phyloP scores from a whole-genome alignment of 106 monocot genomes.

The Acorus calamus region DNA sequence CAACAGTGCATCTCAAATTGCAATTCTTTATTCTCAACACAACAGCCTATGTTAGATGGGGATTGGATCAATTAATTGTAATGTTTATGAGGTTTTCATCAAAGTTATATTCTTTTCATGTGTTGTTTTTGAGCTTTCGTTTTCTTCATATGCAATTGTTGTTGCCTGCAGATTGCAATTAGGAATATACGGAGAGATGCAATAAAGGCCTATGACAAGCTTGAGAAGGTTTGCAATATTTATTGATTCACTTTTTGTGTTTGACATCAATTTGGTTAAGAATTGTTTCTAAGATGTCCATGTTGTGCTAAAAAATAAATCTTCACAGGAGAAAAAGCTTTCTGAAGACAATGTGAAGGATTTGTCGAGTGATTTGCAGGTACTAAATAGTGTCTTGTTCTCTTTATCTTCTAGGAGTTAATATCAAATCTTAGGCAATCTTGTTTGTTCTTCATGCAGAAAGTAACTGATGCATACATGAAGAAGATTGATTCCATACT shows the following conservation, averaged over 20 bases:
- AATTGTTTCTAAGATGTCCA: no score
- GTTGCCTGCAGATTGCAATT: conserved; percentile 57
- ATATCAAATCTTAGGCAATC: not conserved
- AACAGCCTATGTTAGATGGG: no score
- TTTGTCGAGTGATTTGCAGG: conserved; percentile 88
- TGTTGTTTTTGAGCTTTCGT: no score
- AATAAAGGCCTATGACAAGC: conserved; percentile 86
- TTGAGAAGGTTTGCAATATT: conserved; percentile 66
- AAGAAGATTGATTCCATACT: conserved; percentile 81
- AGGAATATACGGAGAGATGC: conserved; percentile 96
- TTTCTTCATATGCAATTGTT: no score
- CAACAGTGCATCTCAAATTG: no score
- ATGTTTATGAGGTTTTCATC: no score
- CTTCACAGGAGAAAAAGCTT: conserved; percentile 86
- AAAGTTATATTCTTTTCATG: no score
- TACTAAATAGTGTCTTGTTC: conserved; percentile 9
- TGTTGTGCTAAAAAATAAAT: no score
- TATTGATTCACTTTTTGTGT: conserved; percentile 1
- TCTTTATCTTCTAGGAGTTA: not conserved
- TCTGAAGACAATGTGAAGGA: conserved; percentile 98
- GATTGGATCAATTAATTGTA: no score
- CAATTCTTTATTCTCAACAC: no score
- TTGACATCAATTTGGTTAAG: not conserved
- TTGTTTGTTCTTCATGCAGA: conserved; percentile 42
- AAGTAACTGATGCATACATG: conserved; percentile 82